Evolutionary conservation across 2,329 filamentous ascomycete species (phyloP).

Genomic region (Leptographium flavum): DNA sequence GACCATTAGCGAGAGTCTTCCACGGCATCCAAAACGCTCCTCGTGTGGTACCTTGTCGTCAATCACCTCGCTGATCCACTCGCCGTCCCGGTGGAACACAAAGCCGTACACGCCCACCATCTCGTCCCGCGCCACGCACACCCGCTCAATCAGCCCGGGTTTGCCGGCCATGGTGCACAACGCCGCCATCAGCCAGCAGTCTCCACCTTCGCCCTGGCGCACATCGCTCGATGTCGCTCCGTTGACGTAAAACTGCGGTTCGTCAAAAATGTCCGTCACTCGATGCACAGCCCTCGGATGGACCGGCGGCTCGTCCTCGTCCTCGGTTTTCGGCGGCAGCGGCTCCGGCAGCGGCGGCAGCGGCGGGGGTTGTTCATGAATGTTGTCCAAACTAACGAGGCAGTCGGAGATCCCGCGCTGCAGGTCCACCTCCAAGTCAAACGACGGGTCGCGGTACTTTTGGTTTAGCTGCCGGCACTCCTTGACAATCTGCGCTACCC

Average conservation of each 20-base stretch:
- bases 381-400: conserved; percentile 19
- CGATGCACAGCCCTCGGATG: conserved; percentile 51
- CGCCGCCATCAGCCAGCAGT: conserved; percentile 79
- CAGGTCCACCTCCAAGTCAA: conserved; percentile 68
- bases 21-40: too few relatives aligned
- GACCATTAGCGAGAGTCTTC: too few relatives aligned
- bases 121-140: conserved; percentile 61
- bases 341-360: neutral
- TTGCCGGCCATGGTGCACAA: conserved; percentile 66
- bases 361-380: too few relatives aligned
- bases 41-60: conserved; percentile 40
- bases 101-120: conserved; percentile 73
- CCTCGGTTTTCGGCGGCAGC: neutral
- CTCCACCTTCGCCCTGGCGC: conserved; percentile 61
- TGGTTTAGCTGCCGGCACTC: conserved; percentile 66
- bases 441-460: conserved; percentile 76
- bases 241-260: conserved; percentile 63
- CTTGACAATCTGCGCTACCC: conserved; percentile 44
- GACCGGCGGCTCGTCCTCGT: conserved; percentile 16
- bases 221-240: conserved; percentile 66
- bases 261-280: conserved; percentile 61
- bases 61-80: conserved; percentile 50
- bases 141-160: conserved; percentile 51
- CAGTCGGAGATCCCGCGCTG: conserved; percentile 41
- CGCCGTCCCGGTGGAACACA: conserved; percentile 68